These are phyloP conservation scores for Ceratocystis papillata DNA, from an alignment of 2,329 filamentous ascomycete genomes.

Conservation along the genomic window DNA sequence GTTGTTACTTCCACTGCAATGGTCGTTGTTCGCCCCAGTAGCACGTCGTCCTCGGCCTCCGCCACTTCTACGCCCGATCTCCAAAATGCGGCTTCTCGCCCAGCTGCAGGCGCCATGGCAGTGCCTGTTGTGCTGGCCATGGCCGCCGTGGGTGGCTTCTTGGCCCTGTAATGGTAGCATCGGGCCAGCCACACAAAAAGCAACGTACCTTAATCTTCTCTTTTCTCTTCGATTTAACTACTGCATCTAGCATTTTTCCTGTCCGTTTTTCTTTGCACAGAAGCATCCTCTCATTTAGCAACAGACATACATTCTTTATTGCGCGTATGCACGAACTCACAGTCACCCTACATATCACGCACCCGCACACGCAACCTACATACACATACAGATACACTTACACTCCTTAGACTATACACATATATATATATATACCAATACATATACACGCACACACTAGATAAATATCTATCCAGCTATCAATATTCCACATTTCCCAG, in stretches of 20 bases:
- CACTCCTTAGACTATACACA: not conserved
- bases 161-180: slow-evolving; percentile 13
- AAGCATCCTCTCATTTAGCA: not conserved
- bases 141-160: slow-evolving; percentile 28
- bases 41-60: slow-evolving; percentile 26
- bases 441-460: not conserved
- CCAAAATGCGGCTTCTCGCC: slow-evolving; percentile 32
- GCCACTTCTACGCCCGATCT: slow-evolving; percentile 30
- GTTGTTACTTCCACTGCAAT: slow-evolving; percentile 42
- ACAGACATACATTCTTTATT: not conserved
- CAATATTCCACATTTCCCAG: too few species aligned
- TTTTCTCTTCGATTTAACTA: not conserved
- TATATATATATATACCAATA: not conserved
- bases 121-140: slow-evolving; percentile 20
- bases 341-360: not conserved
- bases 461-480: too few species aligned
- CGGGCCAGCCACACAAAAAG: slow-evolving; percentile 2
- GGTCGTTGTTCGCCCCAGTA: slow-evolving; percentile 36
- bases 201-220: not conserved
- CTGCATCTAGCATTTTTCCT: not conserved
- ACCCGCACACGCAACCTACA: not conserved
- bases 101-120: slow-evolving; percentile 24
- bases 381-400: not conserved
- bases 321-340: too few species aligned
- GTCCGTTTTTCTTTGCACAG: not conserved